These are phyloP conservation scores for Penicillium psychrofluorescens DNA, from an alignment of 495 filamentous ascomycete genomes.

Conservation along the genomic window DNA sequence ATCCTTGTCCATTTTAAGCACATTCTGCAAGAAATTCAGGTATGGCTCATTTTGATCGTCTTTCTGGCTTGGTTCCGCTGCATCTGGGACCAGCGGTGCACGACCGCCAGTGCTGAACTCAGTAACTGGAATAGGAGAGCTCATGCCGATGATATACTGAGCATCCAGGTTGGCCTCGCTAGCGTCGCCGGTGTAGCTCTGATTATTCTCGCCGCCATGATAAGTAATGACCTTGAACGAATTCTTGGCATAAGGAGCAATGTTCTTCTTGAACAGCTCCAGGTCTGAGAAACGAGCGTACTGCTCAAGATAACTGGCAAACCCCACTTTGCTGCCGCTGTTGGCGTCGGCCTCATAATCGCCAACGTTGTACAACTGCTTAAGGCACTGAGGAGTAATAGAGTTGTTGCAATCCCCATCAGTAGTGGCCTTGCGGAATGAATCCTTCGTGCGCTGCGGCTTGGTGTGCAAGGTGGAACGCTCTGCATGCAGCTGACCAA, in stretches of 20 bases:
- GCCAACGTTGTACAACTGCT: slow-evolving; percentile 51
- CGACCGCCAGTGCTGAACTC: slow-evolving; percentile 64
- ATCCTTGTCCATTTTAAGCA: slow-evolving; percentile 39
- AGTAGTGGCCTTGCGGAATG: slow-evolving; percentile 12
- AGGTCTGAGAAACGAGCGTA: slow-evolving; percentile 56
- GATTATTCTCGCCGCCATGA: slow-evolving; percentile 50
- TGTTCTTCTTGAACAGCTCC: slow-evolving; percentile 43
- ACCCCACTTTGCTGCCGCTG: slow-evolving; percentile 46
- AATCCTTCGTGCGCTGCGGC: slow-evolving; percentile 13
- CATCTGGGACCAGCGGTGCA: slow-evolving; percentile 54
- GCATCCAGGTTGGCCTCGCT: slow-evolving; percentile 73
- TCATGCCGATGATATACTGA: slow-evolving; percentile 58
- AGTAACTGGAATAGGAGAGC: slow-evolving; percentile 50
- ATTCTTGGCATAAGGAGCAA: slow-evolving; percentile 50
- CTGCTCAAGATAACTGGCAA: slow-evolving; percentile 64
- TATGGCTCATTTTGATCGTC: slow-evolving; percentile 70
- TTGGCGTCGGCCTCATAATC: slow-evolving; percentile 36
- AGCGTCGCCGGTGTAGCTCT: slow-evolving; percentile 36
- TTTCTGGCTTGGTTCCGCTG: slow-evolving; percentile 43
- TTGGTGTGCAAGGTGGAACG: slow-evolving; percentile 23
- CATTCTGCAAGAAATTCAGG: slow-evolving; percentile 59
- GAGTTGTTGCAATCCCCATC: slow-evolving; percentile 29
- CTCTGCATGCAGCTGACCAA: slow-evolving; percentile 40
- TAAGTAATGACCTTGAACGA: slow-evolving; percentile 52
- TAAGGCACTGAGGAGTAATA: slow-evolving; percentile 55